phyloP scores from a whole-genome alignment of 2,329 filamentous ascomycete genomes.

The Colletotrichum sp. region DNA sequence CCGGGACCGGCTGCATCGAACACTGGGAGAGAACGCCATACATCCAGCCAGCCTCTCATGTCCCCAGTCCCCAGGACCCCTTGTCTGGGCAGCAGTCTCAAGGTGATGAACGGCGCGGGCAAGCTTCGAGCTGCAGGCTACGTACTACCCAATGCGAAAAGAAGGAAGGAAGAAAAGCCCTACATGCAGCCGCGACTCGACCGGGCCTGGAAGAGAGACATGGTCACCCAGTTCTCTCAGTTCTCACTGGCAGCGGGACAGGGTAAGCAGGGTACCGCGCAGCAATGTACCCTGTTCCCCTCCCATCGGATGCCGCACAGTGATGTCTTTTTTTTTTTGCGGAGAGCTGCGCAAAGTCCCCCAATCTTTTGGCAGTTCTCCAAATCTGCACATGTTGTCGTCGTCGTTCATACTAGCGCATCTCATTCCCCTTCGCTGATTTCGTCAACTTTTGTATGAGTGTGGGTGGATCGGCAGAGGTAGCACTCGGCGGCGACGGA shows the following conservation, averaged over 20 bases:
- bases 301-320: constrained; percentile 9
- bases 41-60: neutral
- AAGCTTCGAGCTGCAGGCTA: neutral
- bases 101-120: neutral
- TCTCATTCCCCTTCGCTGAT: neutral
- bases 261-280: neutral
- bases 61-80: neutral
- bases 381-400: neutral
- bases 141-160: neutral
- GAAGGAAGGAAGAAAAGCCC: neutral
- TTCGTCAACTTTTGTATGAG: neutral
- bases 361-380: neutral
- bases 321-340: neutral
- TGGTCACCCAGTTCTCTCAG: neutral
- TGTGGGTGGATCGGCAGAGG: constrained; percentile 16
- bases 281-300: neutral
- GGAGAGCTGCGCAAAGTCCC: neutral
- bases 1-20: neutral
- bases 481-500: constrained; percentile 14
- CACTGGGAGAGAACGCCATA: neutral
- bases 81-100: neutral
- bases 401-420: neutral
- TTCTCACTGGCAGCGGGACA: neutral
- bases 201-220: neutral
- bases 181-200: neutral